Evolutionary conservation across 2,329 filamentous ascomycete species (phyloP).

Genomic region (Arthrobotrys sinensis): DNA sequence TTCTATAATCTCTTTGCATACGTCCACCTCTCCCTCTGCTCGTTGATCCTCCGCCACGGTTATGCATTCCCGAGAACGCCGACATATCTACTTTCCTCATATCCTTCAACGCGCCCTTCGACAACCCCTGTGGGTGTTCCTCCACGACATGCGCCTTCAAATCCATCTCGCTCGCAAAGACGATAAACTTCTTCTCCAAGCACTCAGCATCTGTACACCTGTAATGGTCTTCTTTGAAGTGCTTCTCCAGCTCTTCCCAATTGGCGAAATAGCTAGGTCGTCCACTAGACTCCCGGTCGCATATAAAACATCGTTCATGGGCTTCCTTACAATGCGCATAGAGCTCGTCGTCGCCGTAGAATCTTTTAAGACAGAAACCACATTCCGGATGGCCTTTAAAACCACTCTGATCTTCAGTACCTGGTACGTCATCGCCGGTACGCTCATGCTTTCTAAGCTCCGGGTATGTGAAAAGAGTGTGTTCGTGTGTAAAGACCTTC

Average conservation of each 20-base stretch:
- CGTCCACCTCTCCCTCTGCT: conserved; percentile 70
- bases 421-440: conserved; percentile 90
- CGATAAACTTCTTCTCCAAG: conserved; percentile 96
- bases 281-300: conserved; percentile 78
- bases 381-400: conserved; percentile 97
- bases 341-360: conserved; percentile 96
- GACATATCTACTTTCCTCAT: conserved; percentile 89
- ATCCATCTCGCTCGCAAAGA: conserved; percentile 95
- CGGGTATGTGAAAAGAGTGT: conserved; percentile 86
- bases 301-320: conserved; percentile 95
- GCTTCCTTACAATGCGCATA: conserved; percentile 93
- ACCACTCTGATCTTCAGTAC: conserved; percentile 90
- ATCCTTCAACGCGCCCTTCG: conserved; percentile 87
- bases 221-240: conserved; percentile 90
- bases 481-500: conserved; percentile 98
- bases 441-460: conserved; percentile 90
- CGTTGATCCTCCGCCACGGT: conserved; percentile 73
- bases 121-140: conserved; percentile 82
- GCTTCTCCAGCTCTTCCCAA: conserved; percentile 86
- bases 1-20: conserved; percentile 72
- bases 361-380: conserved; percentile 89
- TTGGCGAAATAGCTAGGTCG: conserved; percentile 92
- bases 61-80: conserved; percentile 85
- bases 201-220: conserved; percentile 88
- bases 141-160: conserved; percentile 92